Evolutionary conservation across 129 eudicot genomes (phyloP).

Genomic region (Flaveria ramosissima): DNA sequence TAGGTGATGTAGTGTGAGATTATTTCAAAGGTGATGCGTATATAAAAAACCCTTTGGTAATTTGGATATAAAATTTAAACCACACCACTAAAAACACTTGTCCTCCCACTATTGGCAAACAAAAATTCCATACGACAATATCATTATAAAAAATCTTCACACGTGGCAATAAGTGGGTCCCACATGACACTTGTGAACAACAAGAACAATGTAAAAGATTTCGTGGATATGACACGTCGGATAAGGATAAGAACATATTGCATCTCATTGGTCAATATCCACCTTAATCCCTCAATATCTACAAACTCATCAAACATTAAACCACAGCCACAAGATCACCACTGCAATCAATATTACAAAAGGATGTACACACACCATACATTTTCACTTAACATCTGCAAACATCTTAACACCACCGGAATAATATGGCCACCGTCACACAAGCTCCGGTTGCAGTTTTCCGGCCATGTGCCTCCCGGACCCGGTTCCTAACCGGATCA

Average conservation of each 20-base stretch:
- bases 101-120: slow-evolving; percentile 27
- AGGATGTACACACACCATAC: slow-evolving; percentile 34
- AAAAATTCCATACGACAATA: not conserved
- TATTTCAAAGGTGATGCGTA: no score
- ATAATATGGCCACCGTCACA: slow-evolving; percentile 73
- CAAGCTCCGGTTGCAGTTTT: slow-evolving; percentile 74
- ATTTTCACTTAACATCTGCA: slow-evolving; percentile 29
- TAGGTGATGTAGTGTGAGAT: no score
- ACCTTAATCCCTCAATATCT: slow-evolving; percentile 41
- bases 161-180: slow-evolving; percentile 44
- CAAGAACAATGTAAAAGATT: slow-evolving; percentile 55
- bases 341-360: slow-evolving; percentile 44
- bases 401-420: slow-evolving; percentile 7
- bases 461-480: slow-evolving; percentile 55
- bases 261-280: slow-evolving; percentile 49
- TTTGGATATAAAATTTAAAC: no score
- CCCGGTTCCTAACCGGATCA: slow-evolving; percentile 67
- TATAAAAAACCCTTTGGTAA: no score
- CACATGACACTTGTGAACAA: slow-evolving; percentile 42
- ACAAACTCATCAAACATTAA: slow-evolving; percentile 36
- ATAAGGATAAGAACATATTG: slow-evolving; percentile 62
- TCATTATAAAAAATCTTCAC: not conserved
- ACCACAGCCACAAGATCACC: slow-evolving; percentile 53
- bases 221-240: slow-evolving; percentile 50
- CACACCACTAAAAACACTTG: slow-evolving; percentile 24